These are phyloP conservation scores for Magnolia sinica DNA, from an alignment of 164 flowering plant genomes.

Conservation along the genomic window DNA sequence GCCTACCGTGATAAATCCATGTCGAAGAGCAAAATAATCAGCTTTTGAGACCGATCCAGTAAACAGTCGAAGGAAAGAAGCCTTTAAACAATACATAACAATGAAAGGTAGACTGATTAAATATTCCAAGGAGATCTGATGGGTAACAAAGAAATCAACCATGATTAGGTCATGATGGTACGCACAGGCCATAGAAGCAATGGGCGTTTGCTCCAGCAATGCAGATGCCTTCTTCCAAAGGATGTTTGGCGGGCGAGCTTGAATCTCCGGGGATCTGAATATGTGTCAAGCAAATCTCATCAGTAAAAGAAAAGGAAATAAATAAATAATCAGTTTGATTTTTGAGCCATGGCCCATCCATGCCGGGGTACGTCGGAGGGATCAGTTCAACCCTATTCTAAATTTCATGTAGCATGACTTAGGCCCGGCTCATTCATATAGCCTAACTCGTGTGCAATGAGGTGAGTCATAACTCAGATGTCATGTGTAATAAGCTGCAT, in stretches of 20 bases:
- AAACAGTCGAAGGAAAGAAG: slow-evolving; percentile 51
- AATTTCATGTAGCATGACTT: too few species aligned
- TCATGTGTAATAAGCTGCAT: too few species aligned
- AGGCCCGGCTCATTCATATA: too few species aligned
- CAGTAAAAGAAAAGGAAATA: background rate
- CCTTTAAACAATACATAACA: slow-evolving; percentile 28
- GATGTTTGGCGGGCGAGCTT: slow-evolving; percentile 54
- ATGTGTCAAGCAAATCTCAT: background rate
- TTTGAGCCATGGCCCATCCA: too few species aligned
- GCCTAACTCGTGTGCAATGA: too few species aligned
- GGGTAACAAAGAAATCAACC: background rate
- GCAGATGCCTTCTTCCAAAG: slow-evolving; percentile 54
- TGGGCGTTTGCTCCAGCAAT: slow-evolving; percentile 44
- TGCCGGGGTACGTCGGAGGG: too few species aligned
- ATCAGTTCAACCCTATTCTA: too few species aligned
- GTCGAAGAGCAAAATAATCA: slow-evolving; percentile 67
- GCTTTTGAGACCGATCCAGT: slow-evolving; percentile 45
- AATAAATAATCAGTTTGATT: too few species aligned
- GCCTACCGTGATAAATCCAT: slow-evolving; percentile 62
- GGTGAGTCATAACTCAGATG: too few species aligned
- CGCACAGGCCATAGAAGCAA: slow-evolving; percentile 52
- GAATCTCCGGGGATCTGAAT: slow-evolving; percentile 59
- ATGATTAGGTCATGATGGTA: background rate
- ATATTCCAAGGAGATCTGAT: background rate
- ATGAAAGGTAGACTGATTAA: background rate